phyloP scores from a whole-genome alignment of 345 rosid genomes.

The Sonneratia alba region DNA sequence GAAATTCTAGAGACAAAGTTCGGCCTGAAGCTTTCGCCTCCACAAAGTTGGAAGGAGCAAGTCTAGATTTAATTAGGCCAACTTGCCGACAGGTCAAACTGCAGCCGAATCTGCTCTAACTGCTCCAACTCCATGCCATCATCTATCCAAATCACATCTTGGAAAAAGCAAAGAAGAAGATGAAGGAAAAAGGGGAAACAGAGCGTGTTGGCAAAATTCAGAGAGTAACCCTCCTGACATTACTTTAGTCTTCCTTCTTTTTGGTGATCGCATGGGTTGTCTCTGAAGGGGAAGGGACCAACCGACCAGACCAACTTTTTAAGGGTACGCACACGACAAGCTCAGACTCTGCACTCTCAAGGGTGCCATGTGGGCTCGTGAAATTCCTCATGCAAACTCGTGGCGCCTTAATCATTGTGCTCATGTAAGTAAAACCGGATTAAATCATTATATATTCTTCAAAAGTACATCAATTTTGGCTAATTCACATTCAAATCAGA shows the following conservation, averaged over 20 bases:
- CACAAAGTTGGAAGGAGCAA: background rate
- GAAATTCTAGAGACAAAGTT: no score
- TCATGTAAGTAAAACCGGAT: background rate
- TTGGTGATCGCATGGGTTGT: background rate
- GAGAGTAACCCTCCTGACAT: background rate
- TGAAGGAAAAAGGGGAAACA: background rate
- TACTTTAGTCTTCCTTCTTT: background rate
- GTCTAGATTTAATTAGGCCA: no score
- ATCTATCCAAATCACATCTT: background rate
- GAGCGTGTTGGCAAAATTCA: background rate
- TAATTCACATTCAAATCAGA: no score
- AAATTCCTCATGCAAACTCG: background rate
- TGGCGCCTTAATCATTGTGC: background rate
- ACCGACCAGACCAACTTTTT: slow-evolving; percentile 8
- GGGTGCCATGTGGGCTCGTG: background rate
- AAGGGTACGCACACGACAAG: background rate
- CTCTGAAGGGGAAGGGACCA: background rate
- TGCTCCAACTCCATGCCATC: background rate
- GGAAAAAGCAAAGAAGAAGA: background rate
- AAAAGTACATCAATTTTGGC: no score
- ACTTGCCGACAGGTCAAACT: background rate
- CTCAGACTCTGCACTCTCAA: background rate
- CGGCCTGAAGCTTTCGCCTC: no score
- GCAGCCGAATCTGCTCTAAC: background rate
- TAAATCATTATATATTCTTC: no score